Percentiles rank a stretch among this genome's conserved stretches.
phyloP scores from a whole-genome alignment of 495 filamentous ascomycete species.

The Pseudoneurospora amorphoporcata region DNA sequence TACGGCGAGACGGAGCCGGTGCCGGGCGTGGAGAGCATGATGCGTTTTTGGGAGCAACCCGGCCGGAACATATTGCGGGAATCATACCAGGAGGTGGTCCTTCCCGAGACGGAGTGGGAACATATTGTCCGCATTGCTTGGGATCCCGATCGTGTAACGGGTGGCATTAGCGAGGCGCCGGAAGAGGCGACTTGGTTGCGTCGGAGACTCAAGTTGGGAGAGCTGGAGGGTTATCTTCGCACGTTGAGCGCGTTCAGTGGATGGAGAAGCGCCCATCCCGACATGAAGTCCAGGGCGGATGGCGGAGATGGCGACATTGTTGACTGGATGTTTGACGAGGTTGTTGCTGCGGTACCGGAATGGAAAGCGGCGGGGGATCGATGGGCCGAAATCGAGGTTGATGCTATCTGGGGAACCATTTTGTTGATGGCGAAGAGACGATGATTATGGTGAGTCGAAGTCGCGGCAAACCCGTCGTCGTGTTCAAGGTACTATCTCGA shows the following conservation, averaged over 20 bases:
- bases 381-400: constrained; percentile 40
- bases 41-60: constrained; percentile 49
- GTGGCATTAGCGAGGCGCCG: constrained; percentile 21
- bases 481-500: not conserved
- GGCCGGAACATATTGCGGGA: constrained; percentile 44
- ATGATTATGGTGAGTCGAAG: not conserved
- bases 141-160: constrained; percentile 35
- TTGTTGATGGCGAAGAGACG: constrained; percentile 42
- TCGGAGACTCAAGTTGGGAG: constrained; percentile 41
- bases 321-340: constrained; percentile 46
- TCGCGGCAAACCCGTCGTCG: not conserved
- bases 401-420: constrained; percentile 46
- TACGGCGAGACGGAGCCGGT: constrained; percentile 35
- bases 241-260: constrained; percentile 47
- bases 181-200: constrained; percentile 41
- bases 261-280: constrained; percentile 43
- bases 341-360: constrained; percentile 34
- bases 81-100: constrained; percentile 37
- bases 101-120: constrained; percentile 39
- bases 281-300: constrained; percentile 30
- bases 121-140: constrained; percentile 44
- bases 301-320: constrained; percentile 44
- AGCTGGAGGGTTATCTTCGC: constrained; percentile 43
- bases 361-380: constrained; percentile 37
- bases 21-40: constrained; percentile 37